phyloP scores from a whole-genome alignment of 2,329 filamentous ascomycete genomes.

The Trichophyton mentagrophytes region DNA sequence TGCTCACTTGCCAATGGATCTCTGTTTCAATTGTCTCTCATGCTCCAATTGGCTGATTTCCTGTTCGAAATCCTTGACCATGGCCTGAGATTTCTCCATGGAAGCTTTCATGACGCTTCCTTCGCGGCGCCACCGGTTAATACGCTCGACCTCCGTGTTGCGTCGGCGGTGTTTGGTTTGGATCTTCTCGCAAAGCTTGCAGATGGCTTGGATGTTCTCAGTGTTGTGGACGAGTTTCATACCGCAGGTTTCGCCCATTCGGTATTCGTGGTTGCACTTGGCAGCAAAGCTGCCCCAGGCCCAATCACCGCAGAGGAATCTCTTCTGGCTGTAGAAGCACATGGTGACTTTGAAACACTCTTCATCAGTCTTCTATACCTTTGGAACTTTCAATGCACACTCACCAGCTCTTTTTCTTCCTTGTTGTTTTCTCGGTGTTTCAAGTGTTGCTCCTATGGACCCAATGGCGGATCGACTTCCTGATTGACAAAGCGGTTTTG shows the following conservation, averaged over 20 bases:
- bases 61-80: slow-evolving; percentile 56
- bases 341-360: slow-evolving; percentile 39
- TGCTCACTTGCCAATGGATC: slow-evolving; percentile 20
- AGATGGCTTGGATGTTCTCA: slow-evolving; percentile 49
- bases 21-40: slow-evolving; percentile 39
- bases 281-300: slow-evolving; percentile 88
- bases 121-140: slow-evolving; percentile 65
- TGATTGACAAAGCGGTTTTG: neutral
- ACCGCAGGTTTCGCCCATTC: slow-evolving; percentile 90
- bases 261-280: slow-evolving; percentile 89
- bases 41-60: slow-evolving; percentile 55
- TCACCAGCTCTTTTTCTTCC: neutral
- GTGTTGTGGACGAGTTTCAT: slow-evolving; percentile 79
- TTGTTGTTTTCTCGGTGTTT: slow-evolving; percentile 7
- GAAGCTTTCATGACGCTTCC: slow-evolving; percentile 47
- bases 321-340: slow-evolving; percentile 93
- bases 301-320: slow-evolving; percentile 78
- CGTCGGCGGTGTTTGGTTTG: slow-evolving; percentile 69
- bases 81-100: slow-evolving; percentile 55
- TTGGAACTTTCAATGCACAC: neutral
- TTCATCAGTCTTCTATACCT: neutral
- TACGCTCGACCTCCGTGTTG: slow-evolving; percentile 59
- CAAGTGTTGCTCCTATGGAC: slow-evolving; percentile 12
- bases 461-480: neutral
- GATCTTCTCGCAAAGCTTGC: slow-evolving; percentile 79